Base-by-base conservation (phyloP, 176 grass and related monocot genomes). In the Canna indica region DNA sequence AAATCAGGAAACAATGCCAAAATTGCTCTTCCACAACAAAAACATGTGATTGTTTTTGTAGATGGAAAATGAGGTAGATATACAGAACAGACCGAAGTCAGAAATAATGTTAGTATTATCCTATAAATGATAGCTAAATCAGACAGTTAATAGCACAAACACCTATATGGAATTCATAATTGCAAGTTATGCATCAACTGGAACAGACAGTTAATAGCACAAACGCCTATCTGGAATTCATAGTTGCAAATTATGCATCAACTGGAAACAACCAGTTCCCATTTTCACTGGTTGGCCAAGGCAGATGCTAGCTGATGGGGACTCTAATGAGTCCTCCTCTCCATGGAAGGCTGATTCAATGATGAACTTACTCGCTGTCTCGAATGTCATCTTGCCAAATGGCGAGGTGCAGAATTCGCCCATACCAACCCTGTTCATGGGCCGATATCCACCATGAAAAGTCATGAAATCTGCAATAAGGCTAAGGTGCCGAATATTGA, bases 401-500 rank as follows among this genome's bases (percentile, higher is more conserved):
- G 93, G 93, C 3, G 86, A 92, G 8, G 93, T 97, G 72, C 64
- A 85, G 68, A 77, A 87, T 58, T 81, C 79, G 12, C 80, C 81
- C 52, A 87, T 89, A 48, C 93, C 86, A 0, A 83, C 7, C 58
- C 86, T 75, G 76, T 68, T 97, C 88, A 92, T 81, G 0, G 93
- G 81, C 22, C 88, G 79, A 76, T 87, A 97, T 1, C 88, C 86
- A 1, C 93, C 93, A 13, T 89, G 80, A 6, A 85, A 90, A 18
- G 93, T 90, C 93, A 97, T 97, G 83, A 85, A 97, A 61, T 97
- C 88, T 0, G 93, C 88, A 17, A 90, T 87, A 71, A 92, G 62
- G 36, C 69, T 87, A 26, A 97, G 80, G 60, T 97, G 93, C 71
- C 93, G 81, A 22, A 24, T 73, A 78, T 97, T 68, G 30, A 97